Evolutionary conservation across 202 grass and related monocot genomes (phyloP), one percentile per base, ranked within the genome.

Genomic region (Carex arenaria): DNA sequence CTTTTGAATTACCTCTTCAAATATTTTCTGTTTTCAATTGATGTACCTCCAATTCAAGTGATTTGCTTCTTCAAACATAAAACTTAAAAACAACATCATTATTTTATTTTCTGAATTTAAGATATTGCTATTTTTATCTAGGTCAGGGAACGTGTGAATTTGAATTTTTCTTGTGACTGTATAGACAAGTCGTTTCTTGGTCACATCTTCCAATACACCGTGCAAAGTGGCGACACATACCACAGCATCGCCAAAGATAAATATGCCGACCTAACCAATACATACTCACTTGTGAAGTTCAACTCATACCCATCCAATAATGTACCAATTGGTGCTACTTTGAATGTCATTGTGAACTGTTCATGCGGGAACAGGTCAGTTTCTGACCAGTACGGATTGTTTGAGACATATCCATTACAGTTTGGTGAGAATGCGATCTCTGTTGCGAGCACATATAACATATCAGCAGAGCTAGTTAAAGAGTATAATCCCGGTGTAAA

Each of bases 321-420:
- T 57, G 84, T 93, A 79, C 90, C 89, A 36, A 10, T 1, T 65
- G 23, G 31, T 65, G 70, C 0, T 62, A 71, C 22, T 3, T 20
- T 97, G 1, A 90, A 88, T 66, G 86, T 85, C 82, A 90, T 49
- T 9, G 84, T 98, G 75, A 98, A 98, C 73, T 98, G 95, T 75
- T 85, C 92, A 12, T 98, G 95, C 43, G 95, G 90, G 12, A 65
- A 98, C 78, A 1, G 0, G 0, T 23, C 0, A 0, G 61, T 93
- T 1, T 98, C 90, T 5, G 5, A 3, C 0, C 78, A 54, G 1
- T 98, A 94, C 17, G 95, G 95, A 2, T 54, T 95, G 7, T 95
- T 98, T 82, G 77, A 90, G 26, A 93, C 95, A 0, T 88, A 88
- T 66, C 95, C 95, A 64, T 91, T 98, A 54, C 84, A 63, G 49